phyloP scores from a whole-genome alignment of 306 rosid species.

The Pachyrhizus erosus region DNA sequence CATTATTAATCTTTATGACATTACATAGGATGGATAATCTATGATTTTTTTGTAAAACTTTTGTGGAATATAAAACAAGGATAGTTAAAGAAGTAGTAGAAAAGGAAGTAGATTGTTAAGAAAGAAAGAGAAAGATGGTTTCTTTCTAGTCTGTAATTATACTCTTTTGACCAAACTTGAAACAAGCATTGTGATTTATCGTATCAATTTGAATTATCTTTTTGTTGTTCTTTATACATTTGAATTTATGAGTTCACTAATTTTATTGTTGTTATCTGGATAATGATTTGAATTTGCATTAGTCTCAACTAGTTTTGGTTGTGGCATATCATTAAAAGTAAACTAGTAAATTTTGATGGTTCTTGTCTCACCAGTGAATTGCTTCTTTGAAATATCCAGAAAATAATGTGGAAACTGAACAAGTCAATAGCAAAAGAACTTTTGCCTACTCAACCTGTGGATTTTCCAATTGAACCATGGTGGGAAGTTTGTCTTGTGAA shows the following conservation, averaged over 20 bases:
- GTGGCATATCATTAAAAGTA: slow-evolving; percentile 37
- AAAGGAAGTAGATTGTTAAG: slow-evolving; percentile 18
- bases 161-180: too few relatives aligned
- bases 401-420: slow-evolving; percentile 98
- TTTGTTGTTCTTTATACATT: neutral
- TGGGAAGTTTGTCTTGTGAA: slow-evolving; percentile 96
- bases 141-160: too few relatives aligned
- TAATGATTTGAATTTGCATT: slow-evolving; percentile 24
- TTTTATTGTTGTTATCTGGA: slow-evolving; percentile 18
- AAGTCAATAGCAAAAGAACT: slow-evolving; percentile 96
- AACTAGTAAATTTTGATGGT: slow-evolving; percentile 28
- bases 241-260: slow-evolving; percentile 17
- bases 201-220: neutral
- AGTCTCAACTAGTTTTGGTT: slow-evolving; percentile 11
- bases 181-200: slow-evolving; percentile 26
- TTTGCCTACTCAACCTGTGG: slow-evolving; percentile 90
- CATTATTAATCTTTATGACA: slow-evolving; percentile 16
- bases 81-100: slow-evolving; percentile 15
- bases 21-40: neutral
- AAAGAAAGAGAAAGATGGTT: slow-evolving; percentile 27
- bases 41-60: neutral
- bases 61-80: slow-evolving; percentile 3
- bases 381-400: slow-evolving; percentile 74
- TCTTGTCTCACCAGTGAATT: slow-evolving; percentile 43
- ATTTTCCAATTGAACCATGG: slow-evolving; percentile 89